phyloP scores from a whole-genome alignment of 2,329 filamentous ascomycete genomes.

The Alternaria dauci region DNA sequence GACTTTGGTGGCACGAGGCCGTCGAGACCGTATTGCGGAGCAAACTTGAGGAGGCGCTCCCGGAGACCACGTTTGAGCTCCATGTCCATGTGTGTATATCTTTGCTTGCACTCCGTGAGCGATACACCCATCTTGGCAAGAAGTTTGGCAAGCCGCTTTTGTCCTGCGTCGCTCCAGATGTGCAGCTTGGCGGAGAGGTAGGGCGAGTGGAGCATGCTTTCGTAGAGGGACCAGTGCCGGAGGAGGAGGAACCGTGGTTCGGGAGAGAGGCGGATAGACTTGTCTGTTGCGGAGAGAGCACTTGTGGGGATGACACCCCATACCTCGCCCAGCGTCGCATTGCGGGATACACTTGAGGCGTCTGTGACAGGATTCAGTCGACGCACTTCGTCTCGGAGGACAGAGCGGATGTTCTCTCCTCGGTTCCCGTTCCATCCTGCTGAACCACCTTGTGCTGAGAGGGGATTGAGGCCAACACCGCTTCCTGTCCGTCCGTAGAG shows the following conservation, averaged over 20 bases:
- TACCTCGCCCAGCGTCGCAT: conserved; percentile 69
- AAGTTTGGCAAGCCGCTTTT: conserved; percentile 89
- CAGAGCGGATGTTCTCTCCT: conserved; percentile 82
- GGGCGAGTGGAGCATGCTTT: conserved; percentile 97
- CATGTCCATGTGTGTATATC: conserved; percentile 98
- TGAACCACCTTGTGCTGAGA: conserved; percentile 62
- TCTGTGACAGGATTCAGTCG: conserved; percentile 82
- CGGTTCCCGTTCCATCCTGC: conserved; percentile 83
- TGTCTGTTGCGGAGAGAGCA: conserved; percentile 88
- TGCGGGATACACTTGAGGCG: conserved; percentile 64
- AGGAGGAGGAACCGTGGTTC: conserved; percentile 94
- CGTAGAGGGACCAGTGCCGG: conserved; percentile 95
- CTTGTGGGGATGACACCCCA: conserved; percentile 89
- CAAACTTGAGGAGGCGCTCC: conserved; percentile 87
- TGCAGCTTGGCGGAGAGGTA: conserved; percentile 91
- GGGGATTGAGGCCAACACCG: conserved; percentile 72
- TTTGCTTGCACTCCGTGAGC: conserved; percentile 90
- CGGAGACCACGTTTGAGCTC: conserved; percentile 88
- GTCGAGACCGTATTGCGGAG: conserved; percentile 90
- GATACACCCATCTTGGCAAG: conserved; percentile 98
- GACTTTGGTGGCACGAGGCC: conserved; percentile 79
- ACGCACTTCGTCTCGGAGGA: conserved; percentile 91
- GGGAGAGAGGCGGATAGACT: conserved; percentile 87
- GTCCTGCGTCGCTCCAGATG: conserved; percentile 90
- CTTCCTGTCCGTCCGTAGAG: conserved; percentile 87